These are phyloP conservation scores for Agaricus blazei DNA, from an alignment of 768 basidiomycete species.

Conservation along the genomic window DNA sequence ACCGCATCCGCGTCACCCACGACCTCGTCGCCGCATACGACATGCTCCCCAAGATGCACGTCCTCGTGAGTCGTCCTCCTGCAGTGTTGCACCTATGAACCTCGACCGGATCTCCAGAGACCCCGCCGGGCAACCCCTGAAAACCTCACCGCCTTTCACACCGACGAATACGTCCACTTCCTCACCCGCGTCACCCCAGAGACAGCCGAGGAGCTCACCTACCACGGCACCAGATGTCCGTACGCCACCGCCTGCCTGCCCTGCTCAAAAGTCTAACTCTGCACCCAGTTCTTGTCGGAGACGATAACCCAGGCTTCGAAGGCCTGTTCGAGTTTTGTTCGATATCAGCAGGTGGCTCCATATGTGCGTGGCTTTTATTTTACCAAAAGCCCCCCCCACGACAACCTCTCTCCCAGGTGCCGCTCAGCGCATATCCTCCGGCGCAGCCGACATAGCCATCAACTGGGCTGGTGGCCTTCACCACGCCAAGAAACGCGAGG, in stretches of 20 bases:
- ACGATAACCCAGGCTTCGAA: constrained; percentile 96
- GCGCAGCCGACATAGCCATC: constrained; percentile 87
- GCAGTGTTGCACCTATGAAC: neutral
- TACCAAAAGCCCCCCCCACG: neutral
- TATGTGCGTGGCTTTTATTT: constrained; percentile 47
- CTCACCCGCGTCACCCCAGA: constrained; percentile 86
- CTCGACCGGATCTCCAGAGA: constrained; percentile 35
- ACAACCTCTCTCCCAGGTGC: constrained; percentile 44
- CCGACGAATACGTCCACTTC: constrained; percentile 97
- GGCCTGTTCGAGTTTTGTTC: constrained; percentile 97
- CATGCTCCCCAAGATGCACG: constrained; percentile 92
- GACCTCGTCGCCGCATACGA: constrained; percentile 87
- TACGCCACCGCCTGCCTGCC: constrained; percentile 4
- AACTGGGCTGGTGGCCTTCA: constrained; percentile 99
- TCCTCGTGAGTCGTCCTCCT: constrained; percentile 53
- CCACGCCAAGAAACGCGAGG: constrained; percentile 99
- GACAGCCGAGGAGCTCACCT: constrained; percentile 81
- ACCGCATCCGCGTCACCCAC: constrained; percentile 91
- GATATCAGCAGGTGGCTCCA: constrained; percentile 93
- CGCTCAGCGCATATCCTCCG: constrained; percentile 73
- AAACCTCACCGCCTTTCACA: constrained; percentile 92
- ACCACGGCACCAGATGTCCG: constrained; percentile 81
- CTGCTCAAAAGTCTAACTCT: neutral
- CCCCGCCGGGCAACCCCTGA: constrained; percentile 67
- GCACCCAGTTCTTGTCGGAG: constrained; percentile 58